A percentile compares a stretch with the other conserved stretches of the same genome.
These are phyloP conservation scores for Didymellaceae sp. DNA, from an alignment of 2,329 filamentous ascomycete species.

Conservation along the genomic window DNA sequence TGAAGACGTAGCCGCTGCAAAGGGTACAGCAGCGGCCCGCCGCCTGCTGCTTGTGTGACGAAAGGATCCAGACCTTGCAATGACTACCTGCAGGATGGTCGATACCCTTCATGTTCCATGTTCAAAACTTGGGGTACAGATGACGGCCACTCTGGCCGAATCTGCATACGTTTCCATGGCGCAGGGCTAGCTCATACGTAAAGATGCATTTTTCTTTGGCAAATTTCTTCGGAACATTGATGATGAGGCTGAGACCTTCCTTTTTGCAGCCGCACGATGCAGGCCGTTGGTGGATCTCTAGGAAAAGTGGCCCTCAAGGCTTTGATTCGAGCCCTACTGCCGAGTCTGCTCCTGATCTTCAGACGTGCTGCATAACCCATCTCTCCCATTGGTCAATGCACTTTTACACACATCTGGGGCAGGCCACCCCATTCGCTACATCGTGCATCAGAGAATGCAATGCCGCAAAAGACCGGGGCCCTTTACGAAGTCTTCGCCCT, in stretches of 20 bases:
- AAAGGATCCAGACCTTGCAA: slow-evolving; percentile 24
- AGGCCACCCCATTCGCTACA: slow-evolving; percentile 24
- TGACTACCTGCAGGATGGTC: no score
- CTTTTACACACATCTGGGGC: slow-evolving; percentile 14
- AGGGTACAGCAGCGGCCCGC: slow-evolving; percentile 33
- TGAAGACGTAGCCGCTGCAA: slow-evolving; percentile 40
- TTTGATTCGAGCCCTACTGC: slow-evolving; percentile 29
- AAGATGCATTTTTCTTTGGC: neutral
- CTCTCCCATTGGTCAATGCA: slow-evolving; percentile 27
- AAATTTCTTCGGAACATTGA: slow-evolving; percentile 3
- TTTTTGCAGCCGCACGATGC: slow-evolving; percentile 22
- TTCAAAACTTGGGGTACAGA: neutral
- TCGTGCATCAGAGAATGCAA: slow-evolving; percentile 8
- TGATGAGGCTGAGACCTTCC: slow-evolving; percentile 13
- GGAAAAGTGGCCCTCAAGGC: slow-evolving; percentile 19
- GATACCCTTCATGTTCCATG: slow-evolving; percentile 17
- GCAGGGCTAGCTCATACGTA: neutral
- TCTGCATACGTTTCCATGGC: neutral
- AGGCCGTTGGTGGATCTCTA: slow-evolving; percentile 32
- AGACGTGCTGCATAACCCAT: slow-evolving; percentile 27
- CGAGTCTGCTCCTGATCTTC: slow-evolving; percentile 28
- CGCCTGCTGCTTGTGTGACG: slow-evolving; percentile 31
- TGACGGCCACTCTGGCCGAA: neutral
- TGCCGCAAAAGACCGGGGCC: slow-evolving; percentile 12
- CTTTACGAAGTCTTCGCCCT: slow-evolving; percentile 6